Evolutionary conservation across 2,329 filamentous ascomycete species (phyloP), one percentile per base, ranked within the genome.

Genomic region (Aspergillus terreus): DNA sequence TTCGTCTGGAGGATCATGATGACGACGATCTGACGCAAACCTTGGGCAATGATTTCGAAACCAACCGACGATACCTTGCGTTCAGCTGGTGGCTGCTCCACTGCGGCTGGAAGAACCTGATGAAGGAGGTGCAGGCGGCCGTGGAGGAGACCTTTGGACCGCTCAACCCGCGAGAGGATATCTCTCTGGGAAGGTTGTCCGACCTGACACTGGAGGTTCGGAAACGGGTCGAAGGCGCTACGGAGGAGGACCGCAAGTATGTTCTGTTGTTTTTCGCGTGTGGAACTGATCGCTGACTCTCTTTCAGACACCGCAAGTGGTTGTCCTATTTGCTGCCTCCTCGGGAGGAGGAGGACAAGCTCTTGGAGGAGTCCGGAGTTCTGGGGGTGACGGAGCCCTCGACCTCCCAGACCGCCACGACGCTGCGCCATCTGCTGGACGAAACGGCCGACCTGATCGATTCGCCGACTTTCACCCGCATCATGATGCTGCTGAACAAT

Each of bases 81-180:
- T 95, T 97, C 70, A 96, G 90, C 73, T 99, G 94, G 94, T 99
- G 92, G 92, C 76, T 99, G 44, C 78, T 99, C 44, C 92, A 99
- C 72, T 84, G 84, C 58, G 94, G 94, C 41, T 97, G 91, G 85
- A 83, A 85, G 58, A 84, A 91, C 52, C 76, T 97, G 51, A 87
- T 91, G 80, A 78, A 84, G 51, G 87, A 86, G 57, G 92, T 99
- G 44, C 85, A 91, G 66, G 76, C 78, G n/a, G 91, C 91, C 4
- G 94, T 99, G 21, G 86, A 87, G 61, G 87, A 95, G 48, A 88
- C 92, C 21, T 97, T 96, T 70, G 90, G 90, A n/a, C 80, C 83
- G 55, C 77, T 96, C 46, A 96, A 91, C 68, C 92, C 92, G 1
- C 84, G 92, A 46, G 92, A 97, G 64, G 86, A 95, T 56, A 81